Evolutionary conservation across 208 protist species (phyloP), one percentile per base, ranked within the genome.

Genomic region (Blechomonas ayalai): DNA sequence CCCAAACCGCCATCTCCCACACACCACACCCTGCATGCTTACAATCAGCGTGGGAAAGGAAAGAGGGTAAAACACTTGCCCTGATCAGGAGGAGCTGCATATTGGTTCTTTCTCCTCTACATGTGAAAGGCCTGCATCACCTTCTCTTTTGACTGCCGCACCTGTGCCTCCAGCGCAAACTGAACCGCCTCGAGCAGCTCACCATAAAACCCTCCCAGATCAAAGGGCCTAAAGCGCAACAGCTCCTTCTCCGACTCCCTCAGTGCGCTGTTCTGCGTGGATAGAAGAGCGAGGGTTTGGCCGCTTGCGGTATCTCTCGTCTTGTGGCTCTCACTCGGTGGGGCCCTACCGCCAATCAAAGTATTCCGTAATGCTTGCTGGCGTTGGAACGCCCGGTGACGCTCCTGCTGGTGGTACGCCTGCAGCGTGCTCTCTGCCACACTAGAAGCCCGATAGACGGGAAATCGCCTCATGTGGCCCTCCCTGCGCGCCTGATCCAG

Each of bases 391-490:
- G 24, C 25, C 12, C 43, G 45, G 2, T 45, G 29, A 24, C 32
- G 37, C 34, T 62, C 51, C 26, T 60, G 51, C 0, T 31, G 19
- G 18, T 56, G 29, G 42, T 71, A 73, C 20, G 25, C 33, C 16
- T 67, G 41, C 40, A 90, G 45, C 15, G 82, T 90, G 42, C 67
- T 78, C 64, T 90, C 82, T 23, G 73, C 64, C 3, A 90, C 60
- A 22, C 73, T 86, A 1, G 77, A 72, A 9, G 82, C 70, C 12
- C 60, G 57, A 50, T 90, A 90, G 16, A 68, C 22, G 2, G 82
- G 82, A 59, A 82, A 90, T 23, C 43, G 52, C 34, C 16, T 27
- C 5, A 31, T 28, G 20, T 47, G 29, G 23, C 13, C 13, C 12
- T 42, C 13, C 8, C 20, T 13, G 8, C 13, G 20, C 13, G 13